Base-by-base conservation (phyloP, 257 asterid genomes). In the Gynochthodes officinalis region DNA sequence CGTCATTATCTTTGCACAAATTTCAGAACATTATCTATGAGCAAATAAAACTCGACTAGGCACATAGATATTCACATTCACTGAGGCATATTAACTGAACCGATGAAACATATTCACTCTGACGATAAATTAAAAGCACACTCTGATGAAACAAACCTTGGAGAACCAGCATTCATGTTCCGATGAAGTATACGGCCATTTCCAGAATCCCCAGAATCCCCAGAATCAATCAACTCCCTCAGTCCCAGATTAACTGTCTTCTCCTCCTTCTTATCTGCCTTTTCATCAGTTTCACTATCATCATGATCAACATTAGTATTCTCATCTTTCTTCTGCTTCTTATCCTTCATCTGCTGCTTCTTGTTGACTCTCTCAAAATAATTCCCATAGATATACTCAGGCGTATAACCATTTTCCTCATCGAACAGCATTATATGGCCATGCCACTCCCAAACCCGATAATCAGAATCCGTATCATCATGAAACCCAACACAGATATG, bases 371-470 rank as follows among this genome's bases (percentile, higher is more conserved):
- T 86, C 84, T 92, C 96, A 64, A 95, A 95, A 80, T 95, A 90
- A 79, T 95, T 95, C 68, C 98, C 99, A 42, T 95, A 95, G 14
- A 90, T 92, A 68, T 95, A 95, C 82, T 95, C 99, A 10, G 97
- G 96, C 0, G 84, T 77, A 75, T 87, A 95, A 32, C 97, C 99
- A 74, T 90, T 85, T 78, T 92, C 97, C 77, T 92, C 99, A 77
- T 92, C 97, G 70, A 92, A 90, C 78, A 92, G 64, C 96, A 90
- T 89, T 9, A 92, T 82, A 76, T 95, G 98, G 1, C 99, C 99
- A 39, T 92, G 99, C 99, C 99, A 95, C 81, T 95, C 99, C 97
- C 99, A 92, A 4, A 90, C 98, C 23, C 98, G 89, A 68, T 90
- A 89, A 81, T 87, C 96, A 10, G 96, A 89, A 52, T 80, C 94